phyloP scores from a whole-genome alignment of 148 eudicot species.

The Drosera capensis region DNA sequence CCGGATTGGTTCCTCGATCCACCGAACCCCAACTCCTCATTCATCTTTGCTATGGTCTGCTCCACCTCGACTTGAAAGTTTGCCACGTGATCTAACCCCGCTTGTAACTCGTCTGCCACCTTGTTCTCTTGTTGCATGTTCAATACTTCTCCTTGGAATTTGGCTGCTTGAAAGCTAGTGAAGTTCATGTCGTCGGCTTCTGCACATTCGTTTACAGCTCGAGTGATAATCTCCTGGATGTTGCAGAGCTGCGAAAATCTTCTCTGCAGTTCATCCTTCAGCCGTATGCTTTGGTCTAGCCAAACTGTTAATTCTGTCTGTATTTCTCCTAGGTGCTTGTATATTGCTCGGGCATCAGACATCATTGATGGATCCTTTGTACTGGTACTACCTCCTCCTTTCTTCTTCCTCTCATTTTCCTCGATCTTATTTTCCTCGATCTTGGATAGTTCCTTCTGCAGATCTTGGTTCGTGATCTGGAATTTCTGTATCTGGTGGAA shows the following conservation, averaged over 20 bases:
- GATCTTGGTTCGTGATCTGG: constrained; percentile 41
- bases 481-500: constrained; percentile 68
- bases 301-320: constrained; percentile 51
- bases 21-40: constrained; percentile 36
- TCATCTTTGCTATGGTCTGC: constrained; percentile 32
- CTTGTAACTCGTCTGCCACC: constrained; percentile 64
- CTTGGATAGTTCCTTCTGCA: constrained; percentile 33
- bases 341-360: constrained; percentile 49
- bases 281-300: constrained; percentile 43
- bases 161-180: constrained; percentile 74
- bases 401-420: constrained; percentile 23
- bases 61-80: constrained; percentile 47
- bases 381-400: constrained; percentile 15
- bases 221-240: constrained; percentile 52
- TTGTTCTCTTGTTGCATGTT: constrained; percentile 93
- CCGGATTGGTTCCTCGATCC: constrained; percentile 18
- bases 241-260: constrained; percentile 30
- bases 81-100: constrained; percentile 54
- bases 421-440: constrained; percentile 32
- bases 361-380: constrained; percentile 12
- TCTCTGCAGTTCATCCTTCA: constrained; percentile 51
- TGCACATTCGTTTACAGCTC: constrained; percentile 41
- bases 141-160: constrained; percentile 71
- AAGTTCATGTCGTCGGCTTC: constrained; percentile 66
- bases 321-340: constrained; percentile 70